phyloP scores from a whole-genome alignment of 352 stramenopile genomes.

The Phytophthora rubi region DNA sequence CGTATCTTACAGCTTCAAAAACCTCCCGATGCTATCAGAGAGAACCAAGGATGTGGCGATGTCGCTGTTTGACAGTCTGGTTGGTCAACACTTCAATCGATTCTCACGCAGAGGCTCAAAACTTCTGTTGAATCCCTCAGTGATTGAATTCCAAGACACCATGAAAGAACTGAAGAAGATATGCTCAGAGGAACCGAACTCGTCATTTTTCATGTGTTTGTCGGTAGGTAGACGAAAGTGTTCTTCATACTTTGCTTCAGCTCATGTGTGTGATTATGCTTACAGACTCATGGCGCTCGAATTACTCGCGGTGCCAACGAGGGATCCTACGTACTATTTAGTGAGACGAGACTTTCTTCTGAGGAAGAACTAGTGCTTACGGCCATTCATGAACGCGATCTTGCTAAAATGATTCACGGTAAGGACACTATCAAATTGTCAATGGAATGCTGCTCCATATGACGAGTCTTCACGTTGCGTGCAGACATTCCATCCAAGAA shows the following conservation, averaged over 20 bases:
- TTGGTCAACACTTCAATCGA: conserved; percentile 53
- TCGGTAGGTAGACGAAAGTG: conserved; percentile 40
- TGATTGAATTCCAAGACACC: conserved; percentile 83
- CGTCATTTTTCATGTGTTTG: conserved; percentile 71
- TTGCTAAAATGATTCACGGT: conserved; percentile 71
- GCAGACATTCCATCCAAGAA: conserved; percentile 68
- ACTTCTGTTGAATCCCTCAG: conserved; percentile 79
- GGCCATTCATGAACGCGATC: conserved; percentile 62
- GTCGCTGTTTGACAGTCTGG: conserved; percentile 59
- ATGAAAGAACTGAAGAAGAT: conserved; percentile 67
- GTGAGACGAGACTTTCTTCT: conserved; percentile 68
- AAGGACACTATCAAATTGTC: not conserved
- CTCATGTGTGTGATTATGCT: not conserved
- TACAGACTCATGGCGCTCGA: conserved; percentile 70
- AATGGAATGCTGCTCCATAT: not conserved
- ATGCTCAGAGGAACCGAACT: conserved; percentile 40
- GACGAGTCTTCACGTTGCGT: not conserved
- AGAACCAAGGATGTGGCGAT: conserved; percentile 64
- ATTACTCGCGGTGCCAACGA: conserved; percentile 60
- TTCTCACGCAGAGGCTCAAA: conserved; percentile 60
- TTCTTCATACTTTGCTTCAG: not conserved
- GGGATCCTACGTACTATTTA: conserved; percentile 77
- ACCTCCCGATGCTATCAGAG: conserved; percentile 60
- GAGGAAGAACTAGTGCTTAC: conserved; percentile 77
- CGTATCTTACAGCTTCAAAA: conserved; percentile 59